Evolutionary conservation across 495 filamentous ascomycete species (phyloP).

Genomic region (Tuber borchii): DNA sequence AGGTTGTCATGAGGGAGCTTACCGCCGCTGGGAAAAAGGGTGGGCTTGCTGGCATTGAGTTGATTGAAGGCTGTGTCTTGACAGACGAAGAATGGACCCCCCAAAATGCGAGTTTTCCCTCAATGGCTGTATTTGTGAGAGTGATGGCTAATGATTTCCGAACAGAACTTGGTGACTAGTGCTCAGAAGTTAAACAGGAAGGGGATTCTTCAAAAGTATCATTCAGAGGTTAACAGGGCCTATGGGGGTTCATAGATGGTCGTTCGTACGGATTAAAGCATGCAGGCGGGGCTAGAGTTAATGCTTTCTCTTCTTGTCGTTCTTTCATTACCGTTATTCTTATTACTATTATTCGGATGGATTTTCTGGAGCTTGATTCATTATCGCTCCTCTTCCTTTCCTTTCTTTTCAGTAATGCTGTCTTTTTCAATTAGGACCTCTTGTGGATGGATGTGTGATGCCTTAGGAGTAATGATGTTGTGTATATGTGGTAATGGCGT

Average conservation of each 20-base stretch:
- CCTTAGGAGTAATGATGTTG: background rate
- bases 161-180: constrained; percentile 60
- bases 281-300: background rate
- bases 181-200: constrained; percentile 74
- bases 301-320: background rate
- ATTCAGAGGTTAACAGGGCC: constrained; percentile 58
- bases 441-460: background rate
- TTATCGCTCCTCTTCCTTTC: background rate
- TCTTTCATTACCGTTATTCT: background rate
- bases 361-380: background rate
- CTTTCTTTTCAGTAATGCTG: background rate
- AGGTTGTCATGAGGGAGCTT: constrained; percentile 72
- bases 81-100: constrained; percentile 97
- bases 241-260: constrained; percentile 43
- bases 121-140: background rate
- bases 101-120: constrained; percentile 67
- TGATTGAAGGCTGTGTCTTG: constrained; percentile 85
- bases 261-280: background rate
- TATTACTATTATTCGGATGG: background rate
- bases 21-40: constrained; percentile 66
- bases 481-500: background rate
- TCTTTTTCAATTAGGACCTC: background rate
- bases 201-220: constrained; percentile 59
- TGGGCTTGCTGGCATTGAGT: constrained; percentile 77
- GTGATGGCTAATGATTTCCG: constrained; percentile 22